These are phyloP conservation scores for Lodderomyces beijingensis DNA, from an alignment of 1,139 yeast genomes.

Conservation along the genomic window DNA sequence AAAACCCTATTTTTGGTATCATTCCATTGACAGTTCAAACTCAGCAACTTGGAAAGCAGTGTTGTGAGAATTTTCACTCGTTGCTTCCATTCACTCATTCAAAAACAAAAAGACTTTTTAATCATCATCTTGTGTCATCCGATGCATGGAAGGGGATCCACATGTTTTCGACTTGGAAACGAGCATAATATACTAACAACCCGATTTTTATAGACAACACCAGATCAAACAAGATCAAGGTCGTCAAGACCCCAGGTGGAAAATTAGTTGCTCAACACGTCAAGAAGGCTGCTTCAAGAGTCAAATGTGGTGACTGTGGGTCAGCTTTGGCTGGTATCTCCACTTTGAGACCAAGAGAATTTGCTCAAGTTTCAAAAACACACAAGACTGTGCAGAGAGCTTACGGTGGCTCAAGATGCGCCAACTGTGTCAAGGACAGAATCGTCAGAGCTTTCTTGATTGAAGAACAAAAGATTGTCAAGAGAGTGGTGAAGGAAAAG, in stretches of 20 bases:
- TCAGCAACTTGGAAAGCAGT: too few species aligned
- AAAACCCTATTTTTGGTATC: too few species aligned
- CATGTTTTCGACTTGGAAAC: too few species aligned
- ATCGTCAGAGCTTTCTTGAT: constrained; percentile 98
- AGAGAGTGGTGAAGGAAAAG: constrained; percentile 96
- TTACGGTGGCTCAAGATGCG: constrained; percentile 99
- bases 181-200: constrained; percentile 39
- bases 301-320: constrained; percentile 99
- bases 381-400: constrained; percentile 98
- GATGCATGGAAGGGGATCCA: too few species aligned
- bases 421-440: constrained; percentile 98
- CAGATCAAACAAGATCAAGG: constrained; percentile 98
- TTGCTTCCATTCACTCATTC: too few species aligned
- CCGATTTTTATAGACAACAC: constrained; percentile 78
- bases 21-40: too few species aligned
- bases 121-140: too few species aligned
- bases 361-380: constrained; percentile 91
- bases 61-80: too few species aligned
- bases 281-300: constrained; percentile 92
- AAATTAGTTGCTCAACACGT: constrained; percentile 95
- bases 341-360: constrained; percentile 95
- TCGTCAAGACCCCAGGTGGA: constrained; percentile 99
- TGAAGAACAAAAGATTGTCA: constrained; percentile 99
- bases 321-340: constrained; percentile 85
- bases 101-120: too few species aligned